Evolutionary conservation across 139 green algal genomes (phyloP).

Genomic region (Closterium sp.): DNA sequence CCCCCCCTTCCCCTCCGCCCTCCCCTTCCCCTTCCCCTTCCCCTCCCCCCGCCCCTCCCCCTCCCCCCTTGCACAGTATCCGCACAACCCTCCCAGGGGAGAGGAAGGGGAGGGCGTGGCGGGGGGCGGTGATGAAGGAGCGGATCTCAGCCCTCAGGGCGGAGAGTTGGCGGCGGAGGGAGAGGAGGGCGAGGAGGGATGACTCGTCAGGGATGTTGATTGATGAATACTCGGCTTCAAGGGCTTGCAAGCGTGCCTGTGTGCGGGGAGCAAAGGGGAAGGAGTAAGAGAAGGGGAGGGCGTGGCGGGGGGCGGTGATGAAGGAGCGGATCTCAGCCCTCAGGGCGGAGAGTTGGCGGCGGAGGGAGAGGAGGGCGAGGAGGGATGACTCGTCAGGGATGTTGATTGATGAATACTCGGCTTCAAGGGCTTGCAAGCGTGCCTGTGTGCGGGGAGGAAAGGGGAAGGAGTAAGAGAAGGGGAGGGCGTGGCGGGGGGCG

Average conservation of each 20-base stretch:
- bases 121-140: background rate
- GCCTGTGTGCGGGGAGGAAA: too few species aligned
- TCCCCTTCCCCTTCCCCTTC: slow-evolving; percentile 60
- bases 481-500: too few species aligned
- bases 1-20: slow-evolving; percentile 63
- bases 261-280: background rate
- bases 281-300: too few species aligned
- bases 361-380: too few species aligned
- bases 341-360: too few species aligned
- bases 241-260: background rate
- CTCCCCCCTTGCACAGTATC: slow-evolving; percentile 39
- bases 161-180: background rate
- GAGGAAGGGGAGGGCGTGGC: slow-evolving; percentile 73
- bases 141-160: background rate
- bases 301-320: too few species aligned
- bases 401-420: too few species aligned
- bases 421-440: too few species aligned
- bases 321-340: too few species aligned
- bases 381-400: too few species aligned
- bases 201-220: background rate
- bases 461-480: too few species aligned
- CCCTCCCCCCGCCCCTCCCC: background rate
- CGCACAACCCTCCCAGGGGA: slow-evolving; percentile 76
- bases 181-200: background rate
- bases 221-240: background rate